Percentiles rank a stretch among this genome's conserved stretches.
Conservation (phyloP, 345 rosid genomes). For the Aegle marmelos region DNA sequence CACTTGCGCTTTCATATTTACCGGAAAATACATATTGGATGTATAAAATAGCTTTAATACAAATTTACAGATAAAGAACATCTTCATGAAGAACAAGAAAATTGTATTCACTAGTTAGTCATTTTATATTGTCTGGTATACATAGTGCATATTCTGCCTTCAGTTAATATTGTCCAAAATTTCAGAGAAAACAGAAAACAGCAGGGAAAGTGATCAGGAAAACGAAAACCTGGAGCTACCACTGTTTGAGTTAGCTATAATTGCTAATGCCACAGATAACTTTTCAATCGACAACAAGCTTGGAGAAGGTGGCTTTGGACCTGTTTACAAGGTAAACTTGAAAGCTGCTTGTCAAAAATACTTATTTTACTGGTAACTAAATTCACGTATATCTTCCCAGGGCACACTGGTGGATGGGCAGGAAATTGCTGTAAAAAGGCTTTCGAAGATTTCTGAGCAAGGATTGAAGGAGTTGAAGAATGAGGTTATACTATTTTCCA, state of each 20-base stretch:
- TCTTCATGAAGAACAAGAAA: neutral
- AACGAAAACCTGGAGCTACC: constrained; percentile 20
- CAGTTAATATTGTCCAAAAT: neutral
- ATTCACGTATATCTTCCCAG: constrained; percentile 14
- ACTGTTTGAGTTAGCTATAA: constrained; percentile 2
- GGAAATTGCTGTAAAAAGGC: constrained; percentile 54
- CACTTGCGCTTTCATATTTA: neutral
- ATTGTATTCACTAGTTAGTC: neutral
- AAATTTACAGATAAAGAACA: neutral
- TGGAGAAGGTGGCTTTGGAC: constrained; percentile 48
- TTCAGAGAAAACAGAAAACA: neutral
- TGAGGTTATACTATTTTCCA: constrained; percentile 39
- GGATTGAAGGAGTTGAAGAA: constrained; percentile 46
- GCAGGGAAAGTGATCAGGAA: neutral
- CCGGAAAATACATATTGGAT: neutral
- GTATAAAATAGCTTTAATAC: neutral
- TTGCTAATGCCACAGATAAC: constrained; percentile 23
- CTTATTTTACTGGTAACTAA: neutral
- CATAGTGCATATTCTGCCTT: neutral
- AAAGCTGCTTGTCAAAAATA: neutral
- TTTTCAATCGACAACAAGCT: constrained; percentile 35
- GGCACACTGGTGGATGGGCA: constrained; percentile 37
- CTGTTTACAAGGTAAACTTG: constrained; percentile 22
- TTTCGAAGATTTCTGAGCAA: constrained; percentile 39
- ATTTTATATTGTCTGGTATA: neutral